Conservation (phyloP, 1,284 basidiomycete genomes). For the Ganoderma lingzhi region DNA sequence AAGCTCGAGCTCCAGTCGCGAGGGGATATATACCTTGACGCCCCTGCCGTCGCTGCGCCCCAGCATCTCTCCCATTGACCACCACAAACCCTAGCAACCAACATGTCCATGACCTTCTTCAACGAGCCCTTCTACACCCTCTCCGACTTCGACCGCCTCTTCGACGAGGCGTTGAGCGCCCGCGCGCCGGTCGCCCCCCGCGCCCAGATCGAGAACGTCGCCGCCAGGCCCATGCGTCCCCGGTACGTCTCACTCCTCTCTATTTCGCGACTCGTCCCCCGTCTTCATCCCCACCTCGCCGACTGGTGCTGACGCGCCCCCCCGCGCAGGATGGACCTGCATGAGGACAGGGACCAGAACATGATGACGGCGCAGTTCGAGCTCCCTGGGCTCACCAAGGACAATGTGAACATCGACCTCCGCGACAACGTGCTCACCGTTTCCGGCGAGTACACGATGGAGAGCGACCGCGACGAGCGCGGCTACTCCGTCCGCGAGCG, state of each 20-base stretch:
- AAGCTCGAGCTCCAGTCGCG: background rate
- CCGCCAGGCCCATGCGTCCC: slow-evolving; percentile 32
- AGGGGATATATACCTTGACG: background rate
- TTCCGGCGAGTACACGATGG: slow-evolving; percentile 49
- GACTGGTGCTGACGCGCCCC: slow-evolving; percentile 1
- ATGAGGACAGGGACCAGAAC: slow-evolving; percentile 51
- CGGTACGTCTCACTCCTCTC: slow-evolving; percentile 30
- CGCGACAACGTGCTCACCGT: slow-evolving; percentile 52
- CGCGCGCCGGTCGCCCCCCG: slow-evolving; percentile 22
- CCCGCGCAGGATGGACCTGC: slow-evolving; percentile 52
- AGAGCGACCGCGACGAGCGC: slow-evolving; percentile 45
- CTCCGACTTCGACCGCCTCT: slow-evolving; percentile 52
- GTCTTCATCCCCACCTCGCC: background rate
- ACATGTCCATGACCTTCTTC: slow-evolving; percentile 45
- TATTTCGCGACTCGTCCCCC: background rate
- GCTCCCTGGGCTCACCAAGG: slow-evolving; percentile 54
- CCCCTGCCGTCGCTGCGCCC: background rate
- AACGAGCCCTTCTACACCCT: slow-evolving; percentile 31
- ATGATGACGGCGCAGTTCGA: slow-evolving; percentile 57
- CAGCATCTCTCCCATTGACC: background rate
- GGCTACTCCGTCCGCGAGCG: slow-evolving; percentile 61
- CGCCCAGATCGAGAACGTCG: slow-evolving; percentile 15
- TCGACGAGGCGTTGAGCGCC: slow-evolving; percentile 50
- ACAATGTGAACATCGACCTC: slow-evolving; percentile 52
- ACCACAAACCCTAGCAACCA: background rate